Percentiles rank a stretch among this genome's conserved stretches.
Evolutionary conservation across 768 basidiomycete genomes (phyloP).

Genomic region (Boletus sp.): DNA sequence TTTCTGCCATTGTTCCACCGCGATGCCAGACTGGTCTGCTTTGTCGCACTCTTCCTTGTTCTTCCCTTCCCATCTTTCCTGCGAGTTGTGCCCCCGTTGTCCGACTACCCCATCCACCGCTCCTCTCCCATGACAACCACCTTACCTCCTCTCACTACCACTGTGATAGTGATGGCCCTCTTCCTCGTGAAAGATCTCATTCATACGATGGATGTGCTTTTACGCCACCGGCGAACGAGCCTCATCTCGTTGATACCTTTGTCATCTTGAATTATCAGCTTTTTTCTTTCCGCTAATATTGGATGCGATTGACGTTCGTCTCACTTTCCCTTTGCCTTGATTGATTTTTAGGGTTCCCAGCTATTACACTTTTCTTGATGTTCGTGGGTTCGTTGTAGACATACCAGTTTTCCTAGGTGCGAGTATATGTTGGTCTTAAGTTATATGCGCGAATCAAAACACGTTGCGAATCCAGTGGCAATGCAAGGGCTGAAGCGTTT

Average conservation of each 20-base stretch:
- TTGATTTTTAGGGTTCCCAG: background rate
- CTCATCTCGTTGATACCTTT: slow-evolving; percentile 37
- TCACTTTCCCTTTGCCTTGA: background rate
- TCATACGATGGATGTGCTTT: slow-evolving; percentile 23
- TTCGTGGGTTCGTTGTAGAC: background rate
- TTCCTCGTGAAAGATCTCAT: slow-evolving; percentile 18
- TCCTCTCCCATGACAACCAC: background rate
- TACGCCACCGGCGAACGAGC: slow-evolving; percentile 34
- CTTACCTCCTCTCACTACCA: background rate
- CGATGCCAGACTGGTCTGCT: slow-evolving; percentile 29
- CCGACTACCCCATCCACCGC: slow-evolving; percentile 5
- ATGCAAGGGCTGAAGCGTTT: no score
- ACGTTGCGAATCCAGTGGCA: no score
- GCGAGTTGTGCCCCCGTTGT: slow-evolving; percentile 9
- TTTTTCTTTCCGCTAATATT: background rate
- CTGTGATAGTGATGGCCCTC: slow-evolving; percentile 1
- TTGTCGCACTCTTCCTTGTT: slow-evolving; percentile 12
- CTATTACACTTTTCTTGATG: background rate
- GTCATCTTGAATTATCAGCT: background rate
- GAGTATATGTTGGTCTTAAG: background rate
- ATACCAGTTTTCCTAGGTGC: background rate
- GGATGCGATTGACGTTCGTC: no score
- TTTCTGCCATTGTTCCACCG: slow-evolving; percentile 22
- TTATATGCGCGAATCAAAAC: background rate
- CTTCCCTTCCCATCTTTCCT: background rate